Evolutionary conservation across 345 rosid genomes (phyloP), one percentile per base, ranked within the genome.

Genomic region (Geranium rotundifolium): DNA sequence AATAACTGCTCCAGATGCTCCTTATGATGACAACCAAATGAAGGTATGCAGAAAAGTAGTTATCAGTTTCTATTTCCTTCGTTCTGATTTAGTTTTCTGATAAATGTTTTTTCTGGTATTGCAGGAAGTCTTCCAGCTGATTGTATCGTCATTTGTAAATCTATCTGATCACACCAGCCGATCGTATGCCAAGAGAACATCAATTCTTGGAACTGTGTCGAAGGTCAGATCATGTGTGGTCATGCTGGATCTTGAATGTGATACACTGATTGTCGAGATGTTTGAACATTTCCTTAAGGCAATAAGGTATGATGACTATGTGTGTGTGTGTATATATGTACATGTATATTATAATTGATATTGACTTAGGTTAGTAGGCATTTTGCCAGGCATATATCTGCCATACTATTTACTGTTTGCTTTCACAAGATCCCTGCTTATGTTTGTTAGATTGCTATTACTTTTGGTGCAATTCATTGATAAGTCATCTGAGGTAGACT

Each of bases 1-100:
- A 80, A 95, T 95, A 66, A 95, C 97, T 56, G 99, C 99, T 23
- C 99, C 99, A 0, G 99, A 95, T 10, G 97, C 96, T 70, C 99
- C 99, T 17, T 95, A 84, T 70, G 88, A 79, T 19, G 97, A 95
- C 78, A 93, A 88, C 0, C 76, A 72, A 72, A 90, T 95, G 99
- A 95, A 76, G 91, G 99, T 95, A 68, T 19, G 49, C 57, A 5
- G 57, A 52, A 14, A 49, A 39, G 14, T 31, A 34, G 27, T 34
- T 29, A 54, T 12, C 19, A 37, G 23, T 49, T 17, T 19, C 37
- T 41, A 34, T 68, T 20, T 59, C 57, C 17, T 55, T 37, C 17
- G 41, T 39, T 12, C 14, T 64, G 54, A 55, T 60, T n/a, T 62
- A 59, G 65, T 4, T 34, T 34, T 5, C 41, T 34, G 50, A 54